These are phyloP conservation scores for Trichoderma sp. DNA, from an alignment of 2,329 filamentous ascomycete species.

Conservation along the genomic window DNA sequence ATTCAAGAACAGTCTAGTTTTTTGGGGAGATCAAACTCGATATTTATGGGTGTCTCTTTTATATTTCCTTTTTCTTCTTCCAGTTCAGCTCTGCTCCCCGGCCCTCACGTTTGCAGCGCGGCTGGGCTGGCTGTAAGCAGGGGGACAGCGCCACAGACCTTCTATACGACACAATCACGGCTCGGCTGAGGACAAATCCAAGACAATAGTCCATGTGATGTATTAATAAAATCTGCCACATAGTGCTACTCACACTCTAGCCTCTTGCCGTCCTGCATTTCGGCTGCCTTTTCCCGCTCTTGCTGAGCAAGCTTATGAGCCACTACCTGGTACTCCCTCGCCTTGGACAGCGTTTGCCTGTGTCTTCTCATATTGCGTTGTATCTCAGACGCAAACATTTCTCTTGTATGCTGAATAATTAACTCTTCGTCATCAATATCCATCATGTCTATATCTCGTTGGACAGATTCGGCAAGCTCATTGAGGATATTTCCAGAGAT, in stretches of 20 bases:
- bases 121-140: not conserved
- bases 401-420: not conserved
- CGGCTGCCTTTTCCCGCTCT: not conserved
- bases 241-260: no score
- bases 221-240: no score
- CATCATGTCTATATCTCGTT: not conserved
- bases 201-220: not conserved
- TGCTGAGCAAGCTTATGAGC: not conserved
- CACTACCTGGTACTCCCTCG: not conserved
- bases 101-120: not conserved
- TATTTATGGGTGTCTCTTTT: not conserved
- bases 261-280: no score
- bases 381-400: not conserved
- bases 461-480: not conserved
- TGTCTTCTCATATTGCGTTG: not conserved
- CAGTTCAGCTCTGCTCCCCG: not conserved
- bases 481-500: not conserved
- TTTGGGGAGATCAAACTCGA: not conserved
- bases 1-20: not conserved
- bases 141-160: not conserved
- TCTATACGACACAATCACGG: not conserved
- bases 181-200: not conserved
- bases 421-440: slow-evolving; percentile 8
- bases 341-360: not conserved
- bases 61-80: not conserved